These are phyloP conservation scores for Rhododendron ferrugineum DNA, from an alignment of 148 eudicot species.

Conservation along the genomic window DNA sequence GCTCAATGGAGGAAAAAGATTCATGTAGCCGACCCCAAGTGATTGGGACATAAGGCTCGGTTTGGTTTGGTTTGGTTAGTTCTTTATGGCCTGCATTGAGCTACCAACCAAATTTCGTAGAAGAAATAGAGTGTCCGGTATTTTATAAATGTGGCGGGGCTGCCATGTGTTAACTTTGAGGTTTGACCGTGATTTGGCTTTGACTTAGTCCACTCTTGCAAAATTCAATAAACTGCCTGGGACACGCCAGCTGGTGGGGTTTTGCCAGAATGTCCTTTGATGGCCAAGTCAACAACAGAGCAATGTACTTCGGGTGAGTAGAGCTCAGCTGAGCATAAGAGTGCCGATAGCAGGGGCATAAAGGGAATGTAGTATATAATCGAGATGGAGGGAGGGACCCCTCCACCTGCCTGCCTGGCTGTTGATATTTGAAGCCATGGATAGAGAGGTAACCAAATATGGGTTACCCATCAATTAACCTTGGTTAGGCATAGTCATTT, in stretches of 20 bases:
- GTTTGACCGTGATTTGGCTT: not conserved
- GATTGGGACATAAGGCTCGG: too few relatives aligned
- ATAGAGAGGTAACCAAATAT: too few relatives aligned
- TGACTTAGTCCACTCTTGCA: not conserved
- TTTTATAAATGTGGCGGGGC: not conserved
- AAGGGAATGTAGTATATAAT: not conserved
- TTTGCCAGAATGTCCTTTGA: not conserved
- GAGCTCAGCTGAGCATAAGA: not conserved
- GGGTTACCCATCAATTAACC: too few relatives aligned
- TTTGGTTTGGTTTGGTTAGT: too few relatives aligned
- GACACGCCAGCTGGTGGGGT: not conserved
- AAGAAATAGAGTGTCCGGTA: not conserved
- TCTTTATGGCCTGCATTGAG: not conserved
- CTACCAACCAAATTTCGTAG: not conserved
- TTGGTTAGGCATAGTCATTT: too few relatives aligned
- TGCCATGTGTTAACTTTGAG: not conserved
- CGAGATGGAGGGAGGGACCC: not conserved
- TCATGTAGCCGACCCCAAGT: too few relatives aligned
- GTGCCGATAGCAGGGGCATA: not conserved
- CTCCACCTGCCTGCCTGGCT: too few relatives aligned
- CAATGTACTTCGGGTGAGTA: not conserved
- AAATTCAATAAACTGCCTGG: not conserved
- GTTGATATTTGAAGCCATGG: too few relatives aligned
- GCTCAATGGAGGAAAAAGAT: too few relatives aligned
- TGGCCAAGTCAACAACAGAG: not conserved